Conservation (phyloP, 2,329 filamentous ascomycete species). For the Didymella segeticola region DNA sequence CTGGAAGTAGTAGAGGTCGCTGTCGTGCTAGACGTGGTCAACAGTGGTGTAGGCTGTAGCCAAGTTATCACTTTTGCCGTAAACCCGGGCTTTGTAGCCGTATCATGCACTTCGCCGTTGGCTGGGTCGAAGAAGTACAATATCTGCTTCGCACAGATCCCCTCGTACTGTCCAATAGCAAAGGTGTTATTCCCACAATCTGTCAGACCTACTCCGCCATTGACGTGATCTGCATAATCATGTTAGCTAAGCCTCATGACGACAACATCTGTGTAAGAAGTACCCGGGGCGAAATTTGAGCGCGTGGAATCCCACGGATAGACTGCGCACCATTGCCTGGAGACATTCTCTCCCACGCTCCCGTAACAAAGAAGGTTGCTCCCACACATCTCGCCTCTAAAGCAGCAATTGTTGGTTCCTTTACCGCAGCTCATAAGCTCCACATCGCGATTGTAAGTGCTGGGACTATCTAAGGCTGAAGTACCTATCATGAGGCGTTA, state of each 20-base stretch:
- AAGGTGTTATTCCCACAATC: not conserved
- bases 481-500: not conserved
- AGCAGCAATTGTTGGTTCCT: not conserved
- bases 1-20: too few species aligned
- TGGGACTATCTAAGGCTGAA: not conserved
- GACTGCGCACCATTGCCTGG: not conserved
- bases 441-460: not conserved
- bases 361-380: constrained; percentile 1
- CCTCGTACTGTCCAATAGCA: not conserved
- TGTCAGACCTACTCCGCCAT: not conserved
- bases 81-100: not conserved
- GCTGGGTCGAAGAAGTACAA: not conserved
- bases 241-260: not conserved
- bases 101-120: not conserved
- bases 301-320: not conserved
- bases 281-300: not conserved
- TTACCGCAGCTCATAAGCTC: not conserved
- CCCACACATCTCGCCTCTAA: not conserved
- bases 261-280: not conserved
- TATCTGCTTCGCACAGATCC: not conserved
- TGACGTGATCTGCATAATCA: not conserved
- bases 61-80: not conserved
- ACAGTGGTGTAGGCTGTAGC: not conserved
- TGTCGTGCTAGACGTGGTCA: not conserved
- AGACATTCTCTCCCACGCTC: not conserved